A percentile compares a stretch with the other conserved stretches of the same genome.
These are phyloP conservation scores for Chaetomidium leptoderma DNA, from an alignment of 495 filamentous ascomycete genomes.

Conservation along the genomic window DNA sequence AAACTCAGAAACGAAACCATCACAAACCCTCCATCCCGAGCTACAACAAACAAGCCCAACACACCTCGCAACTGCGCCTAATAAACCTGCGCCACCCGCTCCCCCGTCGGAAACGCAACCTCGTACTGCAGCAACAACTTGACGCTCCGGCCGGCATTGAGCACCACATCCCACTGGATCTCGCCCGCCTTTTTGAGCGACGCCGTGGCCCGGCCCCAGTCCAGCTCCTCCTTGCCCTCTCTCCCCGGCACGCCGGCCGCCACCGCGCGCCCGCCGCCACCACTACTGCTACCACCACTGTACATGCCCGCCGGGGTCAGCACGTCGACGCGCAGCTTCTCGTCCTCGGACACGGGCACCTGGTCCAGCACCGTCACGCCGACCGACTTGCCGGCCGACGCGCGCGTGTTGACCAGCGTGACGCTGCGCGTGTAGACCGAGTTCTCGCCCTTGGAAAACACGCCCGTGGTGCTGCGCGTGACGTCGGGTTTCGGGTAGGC, in stretches of 20 bases:
- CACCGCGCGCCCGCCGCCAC: slow-evolving; percentile 41
- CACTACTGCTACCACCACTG: too few relatives aligned
- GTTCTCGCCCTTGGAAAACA: slow-evolving; percentile 55
- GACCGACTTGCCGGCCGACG: slow-evolving; percentile 39
- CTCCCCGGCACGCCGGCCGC: slow-evolving; percentile 33
- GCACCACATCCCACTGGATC: slow-evolving; percentile 54
- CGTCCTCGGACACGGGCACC: slow-evolving; percentile 63
- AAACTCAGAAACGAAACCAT: too few relatives aligned
- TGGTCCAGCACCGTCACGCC: slow-evolving; percentile 60
- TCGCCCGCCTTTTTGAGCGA: slow-evolving; percentile 56
- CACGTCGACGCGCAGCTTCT: slow-evolving; percentile 53
- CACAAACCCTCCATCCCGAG: background rate
- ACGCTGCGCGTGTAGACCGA: slow-evolving; percentile 54
- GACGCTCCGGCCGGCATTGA: slow-evolving; percentile 54
- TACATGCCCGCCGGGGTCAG: slow-evolving; percentile 51
- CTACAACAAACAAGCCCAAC: slow-evolving; percentile 21
- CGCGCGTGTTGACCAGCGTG: slow-evolving; percentile 57
- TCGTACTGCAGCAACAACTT: slow-evolving; percentile 62
- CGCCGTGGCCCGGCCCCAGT: slow-evolving; percentile 49
- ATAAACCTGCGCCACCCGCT: slow-evolving; percentile 40
- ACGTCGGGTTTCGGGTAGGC: slow-evolving; percentile 60
- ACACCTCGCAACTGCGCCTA: background rate
- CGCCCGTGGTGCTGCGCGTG: slow-evolving; percentile 47
- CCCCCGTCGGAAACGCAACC: slow-evolving; percentile 51
- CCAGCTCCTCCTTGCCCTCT: slow-evolving; percentile 28